Percentiles rank a stretch among this genome's conserved stretches.
Evolutionary conservation across 169 alveolate species (phyloP).

Genomic region (Hepatocystis sp.): DNA sequence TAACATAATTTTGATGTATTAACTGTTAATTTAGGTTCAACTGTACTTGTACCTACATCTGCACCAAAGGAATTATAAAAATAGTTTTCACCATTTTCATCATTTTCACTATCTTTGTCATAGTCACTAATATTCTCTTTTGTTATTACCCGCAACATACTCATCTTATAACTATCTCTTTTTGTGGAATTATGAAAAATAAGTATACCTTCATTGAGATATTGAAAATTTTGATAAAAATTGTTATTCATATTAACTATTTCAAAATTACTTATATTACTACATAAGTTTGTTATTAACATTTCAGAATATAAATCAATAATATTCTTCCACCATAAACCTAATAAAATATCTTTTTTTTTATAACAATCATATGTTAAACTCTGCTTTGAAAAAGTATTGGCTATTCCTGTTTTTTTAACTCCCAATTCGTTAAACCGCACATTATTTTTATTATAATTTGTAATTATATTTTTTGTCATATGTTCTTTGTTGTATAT

Average conservation of each 20-base stretch:
- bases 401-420: not conserved
- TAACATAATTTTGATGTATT: constrained; percentile 37
- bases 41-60: too few relatives aligned
- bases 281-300: constrained; percentile 44
- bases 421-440: too few relatives aligned
- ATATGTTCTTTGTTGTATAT: too few relatives aligned
- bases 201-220: constrained; percentile 39
- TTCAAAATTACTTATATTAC: constrained; percentile 42
- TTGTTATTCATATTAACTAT: constrained; percentile 23
- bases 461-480: too few relatives aligned
- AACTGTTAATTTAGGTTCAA: constrained; percentile 24
- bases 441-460: too few relatives aligned
- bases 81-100: constrained; percentile 24
- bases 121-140: too few relatives aligned
- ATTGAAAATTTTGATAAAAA: constrained; percentile 1
- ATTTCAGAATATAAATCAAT: constrained; percentile 50
- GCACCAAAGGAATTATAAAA: constrained; percentile 18
- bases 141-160: constrained; percentile 56
- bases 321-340: constrained; percentile 61
- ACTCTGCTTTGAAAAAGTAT: constrained; percentile 20
- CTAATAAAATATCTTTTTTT: constrained; percentile 29
- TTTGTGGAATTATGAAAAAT: constrained; percentile 45
- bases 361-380: constrained; percentile 31
- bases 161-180: constrained; percentile 46
- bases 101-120: too few relatives aligned